These are phyloP conservation scores for Arachis hypogaea DNA, from an alignment of 306 rosid genomes.

Conservation along the genomic window DNA sequence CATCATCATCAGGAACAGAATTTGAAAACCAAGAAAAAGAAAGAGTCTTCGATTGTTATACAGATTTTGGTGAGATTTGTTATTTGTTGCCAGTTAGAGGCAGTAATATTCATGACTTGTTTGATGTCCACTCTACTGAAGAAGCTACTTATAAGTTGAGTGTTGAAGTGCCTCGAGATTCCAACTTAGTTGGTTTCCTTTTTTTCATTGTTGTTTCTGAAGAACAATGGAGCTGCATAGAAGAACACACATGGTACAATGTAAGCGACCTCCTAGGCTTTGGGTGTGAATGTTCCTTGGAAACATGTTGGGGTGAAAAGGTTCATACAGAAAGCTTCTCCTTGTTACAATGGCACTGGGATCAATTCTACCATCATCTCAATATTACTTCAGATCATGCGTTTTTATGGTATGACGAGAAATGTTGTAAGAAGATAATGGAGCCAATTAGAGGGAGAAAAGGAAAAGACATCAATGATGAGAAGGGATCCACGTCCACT, in stretches of 20 bases:
- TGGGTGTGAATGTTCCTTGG: constrained; percentile 32
- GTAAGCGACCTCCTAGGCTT: not conserved
- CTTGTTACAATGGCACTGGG: too few species aligned
- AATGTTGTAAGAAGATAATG: constrained; percentile 7
- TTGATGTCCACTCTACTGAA: not conserved
- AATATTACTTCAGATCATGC: constrained; percentile 18
- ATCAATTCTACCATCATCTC: too few species aligned
- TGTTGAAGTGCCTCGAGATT: not conserved
- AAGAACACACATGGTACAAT: too few species aligned
- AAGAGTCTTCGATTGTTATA: too few species aligned
- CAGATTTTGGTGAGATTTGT: not conserved
- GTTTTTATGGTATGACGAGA: constrained; percentile 26
- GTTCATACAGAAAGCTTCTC: not conserved
- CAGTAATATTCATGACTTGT: not conserved
- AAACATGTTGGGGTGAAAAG: not conserved
- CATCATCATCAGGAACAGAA: not conserved
- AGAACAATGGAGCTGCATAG: too few species aligned
- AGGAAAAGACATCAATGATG: too few species aligned
- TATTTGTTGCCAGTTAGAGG: constrained; percentile 9
- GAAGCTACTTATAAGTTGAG: not conserved
- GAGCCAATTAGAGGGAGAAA: not conserved
- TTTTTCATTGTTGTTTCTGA: constrained; percentile 24
- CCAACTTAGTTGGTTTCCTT: constrained; percentile 2
- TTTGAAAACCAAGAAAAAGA: not conserved
- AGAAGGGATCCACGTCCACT: not conserved